Evolutionary conservation across 2,329 filamentous ascomycete genomes (phyloP).

Genomic region (Xylariales sp.): DNA sequence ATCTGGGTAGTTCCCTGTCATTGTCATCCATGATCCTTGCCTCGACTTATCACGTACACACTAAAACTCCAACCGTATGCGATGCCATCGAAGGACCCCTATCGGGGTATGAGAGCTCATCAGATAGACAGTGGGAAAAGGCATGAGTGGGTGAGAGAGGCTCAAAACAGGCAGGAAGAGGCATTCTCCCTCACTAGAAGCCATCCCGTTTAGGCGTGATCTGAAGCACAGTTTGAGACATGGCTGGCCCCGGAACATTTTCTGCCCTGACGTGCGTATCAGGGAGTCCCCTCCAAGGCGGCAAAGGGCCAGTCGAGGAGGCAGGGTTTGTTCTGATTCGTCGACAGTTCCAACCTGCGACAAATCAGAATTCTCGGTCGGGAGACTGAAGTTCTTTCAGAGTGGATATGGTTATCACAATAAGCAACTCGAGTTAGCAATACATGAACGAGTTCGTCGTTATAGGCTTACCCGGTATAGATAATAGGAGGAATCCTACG

Average conservation of each 20-base stretch:
- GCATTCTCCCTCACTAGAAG: background rate
- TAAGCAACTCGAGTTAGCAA: background rate
- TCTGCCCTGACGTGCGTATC: slow-evolving; percentile 30
- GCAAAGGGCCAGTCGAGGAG: slow-evolving; percentile 12
- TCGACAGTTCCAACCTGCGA: slow-evolving; percentile 13
- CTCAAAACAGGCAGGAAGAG: background rate
- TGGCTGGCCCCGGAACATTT: slow-evolving; percentile 35
- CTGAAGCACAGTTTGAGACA: slow-evolving; percentile 44
- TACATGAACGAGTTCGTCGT: background rate
- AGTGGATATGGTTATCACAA: slow-evolving; percentile 2
- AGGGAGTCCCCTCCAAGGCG: slow-evolving; percentile 26
- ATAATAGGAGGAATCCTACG: too few species aligned
- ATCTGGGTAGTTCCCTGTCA: background rate
- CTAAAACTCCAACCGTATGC: background rate
- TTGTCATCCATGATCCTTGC: slow-evolving; percentile 12
- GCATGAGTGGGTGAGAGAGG: background rate
- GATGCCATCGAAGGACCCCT: background rate
- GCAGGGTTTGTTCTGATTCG: slow-evolving; percentile 25
- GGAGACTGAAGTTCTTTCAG: background rate
- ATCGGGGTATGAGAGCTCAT: background rate
- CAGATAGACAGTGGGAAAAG: background rate
- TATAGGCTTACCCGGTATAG: too few species aligned
- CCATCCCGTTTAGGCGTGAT: slow-evolving; percentile 25
- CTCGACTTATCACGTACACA: background rate
- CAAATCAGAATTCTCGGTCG: slow-evolving; percentile 24